These are phyloP conservation scores for Raffaelea arxii DNA, from an alignment of 2,329 filamentous ascomycete genomes.

Conservation along the genomic window DNA sequence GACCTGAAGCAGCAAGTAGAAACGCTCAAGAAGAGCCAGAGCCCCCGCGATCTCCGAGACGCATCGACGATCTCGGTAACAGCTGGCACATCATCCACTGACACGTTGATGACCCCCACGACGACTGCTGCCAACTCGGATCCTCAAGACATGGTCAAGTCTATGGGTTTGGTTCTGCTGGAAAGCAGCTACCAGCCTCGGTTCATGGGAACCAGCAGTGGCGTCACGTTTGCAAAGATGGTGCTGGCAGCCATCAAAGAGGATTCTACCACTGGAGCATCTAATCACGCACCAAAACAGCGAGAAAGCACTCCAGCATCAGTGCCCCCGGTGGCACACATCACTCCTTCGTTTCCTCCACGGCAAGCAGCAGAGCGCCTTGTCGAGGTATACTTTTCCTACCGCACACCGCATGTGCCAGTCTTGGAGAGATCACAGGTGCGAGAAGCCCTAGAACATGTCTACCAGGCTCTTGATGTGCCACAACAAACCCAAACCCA, in stretches of 20 bases:
- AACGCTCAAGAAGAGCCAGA: not conserved
- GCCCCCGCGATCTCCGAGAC: not conserved
- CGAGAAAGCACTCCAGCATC: conserved; percentile 4
- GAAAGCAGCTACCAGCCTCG: conserved; percentile 17
- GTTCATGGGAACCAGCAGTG: conserved; percentile 22
- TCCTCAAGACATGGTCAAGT: conserved; percentile 13
- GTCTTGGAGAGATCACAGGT: conserved; percentile 19
- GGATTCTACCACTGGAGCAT: not conserved
- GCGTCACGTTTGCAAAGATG: conserved; percentile 22
- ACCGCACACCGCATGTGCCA: conserved; percentile 22
- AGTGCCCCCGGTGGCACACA: conserved; percentile 5
- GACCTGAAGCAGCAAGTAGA: conserved; percentile 11
- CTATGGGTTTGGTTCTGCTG: conserved; percentile 15
- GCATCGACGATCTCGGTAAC: not conserved
- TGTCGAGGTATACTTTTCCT: conserved; percentile 22
- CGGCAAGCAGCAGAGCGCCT: conserved; percentile 22
- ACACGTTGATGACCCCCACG: not conserved
- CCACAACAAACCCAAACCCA: too few species aligned
- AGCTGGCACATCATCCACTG: not conserved
- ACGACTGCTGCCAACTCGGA: conserved; percentile 6
- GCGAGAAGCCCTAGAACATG: conserved; percentile 16
- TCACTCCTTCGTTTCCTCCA: conserved; percentile 19
- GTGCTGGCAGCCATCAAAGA: conserved; percentile 22
- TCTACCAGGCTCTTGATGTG: conserved; percentile 12
- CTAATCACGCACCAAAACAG: not conserved